Conservation (phyloP, 306 rosid genomes). For the Ammopiptanthus mongolicus region DNA sequence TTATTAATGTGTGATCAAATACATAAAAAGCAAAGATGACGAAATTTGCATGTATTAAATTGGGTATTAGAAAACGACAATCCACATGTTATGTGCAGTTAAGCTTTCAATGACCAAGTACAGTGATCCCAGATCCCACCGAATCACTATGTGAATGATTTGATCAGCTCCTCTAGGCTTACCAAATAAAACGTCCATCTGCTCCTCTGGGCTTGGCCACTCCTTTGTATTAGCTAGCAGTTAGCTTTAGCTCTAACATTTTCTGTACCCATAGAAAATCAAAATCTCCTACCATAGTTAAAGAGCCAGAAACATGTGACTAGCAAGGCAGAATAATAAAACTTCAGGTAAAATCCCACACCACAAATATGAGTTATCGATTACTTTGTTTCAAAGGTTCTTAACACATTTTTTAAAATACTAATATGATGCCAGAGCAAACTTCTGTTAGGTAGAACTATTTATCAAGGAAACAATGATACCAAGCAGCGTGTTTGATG, state of each 20-base stretch:
- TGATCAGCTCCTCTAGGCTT: no score
- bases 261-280: background rate
- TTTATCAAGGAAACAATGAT: background rate
- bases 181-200: background rate
- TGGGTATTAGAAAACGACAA: background rate
- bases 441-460: background rate
- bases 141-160: no score
- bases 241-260: no score
- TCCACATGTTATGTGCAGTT: background rate
- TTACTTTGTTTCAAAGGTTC: no score
- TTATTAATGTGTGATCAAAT: no score
- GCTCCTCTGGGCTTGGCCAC: background rate
- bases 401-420: background rate
- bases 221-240: background rate
- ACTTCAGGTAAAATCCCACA: background rate
- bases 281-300: constrained; percentile 3
- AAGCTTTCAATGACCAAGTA: background rate
- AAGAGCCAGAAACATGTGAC: background rate
- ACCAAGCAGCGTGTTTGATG: no score
- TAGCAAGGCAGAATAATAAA: constrained; percentile 14
- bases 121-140: no score
- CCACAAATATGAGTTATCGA: background rate
- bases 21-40: background rate
- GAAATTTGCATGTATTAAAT: background rate
- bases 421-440: background rate